A percentile compares a stretch with the other conserved stretches of the same genome.
Evolutionary conservation across 129 eudicot species (phyloP).

Genomic region (Flaveria ramosissima): DNA sequence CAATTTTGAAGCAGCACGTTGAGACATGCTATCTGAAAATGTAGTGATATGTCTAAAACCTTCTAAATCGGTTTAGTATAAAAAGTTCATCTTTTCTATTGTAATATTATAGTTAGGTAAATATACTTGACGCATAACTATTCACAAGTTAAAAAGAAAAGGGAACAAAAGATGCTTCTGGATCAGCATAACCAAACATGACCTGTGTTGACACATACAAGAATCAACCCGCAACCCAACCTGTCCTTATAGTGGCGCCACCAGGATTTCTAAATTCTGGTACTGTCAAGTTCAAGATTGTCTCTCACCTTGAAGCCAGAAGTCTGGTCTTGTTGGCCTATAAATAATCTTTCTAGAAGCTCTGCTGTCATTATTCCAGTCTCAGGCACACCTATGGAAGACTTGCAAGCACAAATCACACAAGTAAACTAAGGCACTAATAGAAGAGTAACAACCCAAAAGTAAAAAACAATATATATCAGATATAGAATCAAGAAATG

Average conservation of each 20-base stretch:
- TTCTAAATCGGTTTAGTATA: not conserved
- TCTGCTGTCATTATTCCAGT: slow-evolving; percentile 90
- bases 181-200: not conserved
- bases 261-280: not conserved
- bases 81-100: not conserved
- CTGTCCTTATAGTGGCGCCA: not conserved
- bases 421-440: slow-evolving; percentile 3
- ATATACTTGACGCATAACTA: not conserved
- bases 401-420: slow-evolving; percentile 42
- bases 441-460: too few species aligned
- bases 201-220: not conserved
- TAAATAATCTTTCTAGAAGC: slow-evolving; percentile 61
- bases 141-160: not conserved
- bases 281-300: slow-evolving; percentile 32
- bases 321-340: slow-evolving; percentile 28
- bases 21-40: not conserved
- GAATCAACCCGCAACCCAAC: not conserved
- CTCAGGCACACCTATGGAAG: slow-evolving; percentile 66
- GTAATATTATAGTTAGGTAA: not conserved
- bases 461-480: not conserved
- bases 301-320: slow-evolving; percentile 28
- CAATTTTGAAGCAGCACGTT: not conserved
- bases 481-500: too few species aligned
- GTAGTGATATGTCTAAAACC: not conserved
- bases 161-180: not conserved